Percentiles rank a stretch among this genome's conserved stretches.
These are phyloP conservation scores for Phaeoacremonium minimum DNA, from an alignment of 2,329 filamentous ascomycete species.

Conservation along the genomic window DNA sequence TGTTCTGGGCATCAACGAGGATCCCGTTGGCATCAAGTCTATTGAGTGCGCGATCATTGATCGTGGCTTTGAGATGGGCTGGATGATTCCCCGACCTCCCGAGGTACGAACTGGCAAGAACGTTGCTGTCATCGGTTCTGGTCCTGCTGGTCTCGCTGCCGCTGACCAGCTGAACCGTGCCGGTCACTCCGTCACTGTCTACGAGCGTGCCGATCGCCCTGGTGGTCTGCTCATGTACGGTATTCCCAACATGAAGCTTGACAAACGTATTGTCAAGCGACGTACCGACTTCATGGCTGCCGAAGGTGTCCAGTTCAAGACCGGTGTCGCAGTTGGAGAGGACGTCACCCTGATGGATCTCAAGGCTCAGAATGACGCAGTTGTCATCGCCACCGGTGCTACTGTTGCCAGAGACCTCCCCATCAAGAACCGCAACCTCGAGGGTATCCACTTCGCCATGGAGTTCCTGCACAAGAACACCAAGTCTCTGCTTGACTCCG, in stretches of 20 bases:
- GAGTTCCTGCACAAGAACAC: conserved; percentile 97
- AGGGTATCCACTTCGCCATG: conserved; percentile 95
- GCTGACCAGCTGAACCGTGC: conserved; percentile 94
- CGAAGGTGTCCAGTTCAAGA: conserved; percentile 81
- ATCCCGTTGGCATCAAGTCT: conserved; percentile 96
- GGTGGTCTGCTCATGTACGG: conserved; percentile 97
- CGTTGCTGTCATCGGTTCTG: conserved; percentile 85
- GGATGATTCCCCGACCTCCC: conserved; percentile 86
- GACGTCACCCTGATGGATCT: conserved; percentile 69
- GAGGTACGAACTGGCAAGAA: conserved; percentile 81
- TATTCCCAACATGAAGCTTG: conserved; percentile 99
- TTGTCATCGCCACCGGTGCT: conserved; percentile 87
- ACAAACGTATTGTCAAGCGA: conserved; percentile 95
- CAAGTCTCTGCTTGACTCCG: conserved; percentile 91
- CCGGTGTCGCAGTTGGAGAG: conserved; percentile 73
- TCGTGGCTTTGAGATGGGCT: conserved; percentile 94
- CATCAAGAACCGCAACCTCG: conserved; percentile 81
- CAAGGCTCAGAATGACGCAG: conserved; percentile 71
- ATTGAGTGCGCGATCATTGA: conserved; percentile 98
- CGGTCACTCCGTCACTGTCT: conserved; percentile 84
- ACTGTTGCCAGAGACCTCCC: conserved; percentile 91
- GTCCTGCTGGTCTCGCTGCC: conserved; percentile 82
- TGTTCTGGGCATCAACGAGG: conserved; percentile 93
- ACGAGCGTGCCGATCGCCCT: conserved; percentile 85
- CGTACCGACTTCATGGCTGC: conserved; percentile 92